Percentiles rank a stretch among this genome's conserved stretches.
Evolutionary conservation across 1,284 basidiomycete genomes (phyloP).

Genomic region (Serendipita sp.): DNA sequence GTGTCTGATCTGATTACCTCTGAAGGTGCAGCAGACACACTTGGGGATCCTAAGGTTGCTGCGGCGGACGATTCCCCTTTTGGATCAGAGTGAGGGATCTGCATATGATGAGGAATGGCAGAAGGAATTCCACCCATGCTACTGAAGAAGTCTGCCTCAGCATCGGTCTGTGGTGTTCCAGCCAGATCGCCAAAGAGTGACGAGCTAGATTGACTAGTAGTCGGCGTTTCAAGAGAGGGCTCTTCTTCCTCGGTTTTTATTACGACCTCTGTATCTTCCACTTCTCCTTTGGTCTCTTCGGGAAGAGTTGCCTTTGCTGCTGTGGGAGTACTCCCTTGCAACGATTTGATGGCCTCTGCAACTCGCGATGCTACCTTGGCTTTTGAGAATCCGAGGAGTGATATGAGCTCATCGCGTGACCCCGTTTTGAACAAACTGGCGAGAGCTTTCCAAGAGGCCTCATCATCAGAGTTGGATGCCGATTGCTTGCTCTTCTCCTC

Average conservation of each 20-base stretch:
- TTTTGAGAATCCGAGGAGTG: conserved; percentile 87
- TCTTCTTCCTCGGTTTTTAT: conserved; percentile 17
- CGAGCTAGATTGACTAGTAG: not conserved
- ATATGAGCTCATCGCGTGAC: conserved; percentile 81
- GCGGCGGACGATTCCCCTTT: conserved; percentile 76
- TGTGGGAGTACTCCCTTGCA: conserved; percentile 35
- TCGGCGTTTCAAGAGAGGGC: conserved; percentile 6
- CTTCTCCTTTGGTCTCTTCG: conserved; percentile 38
- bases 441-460: conserved; percentile 79
- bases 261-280: conserved; percentile 52
- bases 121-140: conserved; percentile 47
- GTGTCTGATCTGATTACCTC: conserved; percentile 61
- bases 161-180: conserved; percentile 45
- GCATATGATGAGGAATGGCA: conserved; percentile 43
- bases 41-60: conserved; percentile 75
- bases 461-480: conserved; percentile 23
- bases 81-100: conserved; percentile 67
- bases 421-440: conserved; percentile 80
- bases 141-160: conserved; percentile 82
- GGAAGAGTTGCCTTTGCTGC: conserved; percentile 24
- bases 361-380: conserved; percentile 71
- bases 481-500: conserved; percentile 35
- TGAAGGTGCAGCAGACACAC: conserved; percentile 66
- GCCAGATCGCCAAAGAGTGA: conserved; percentile 62
- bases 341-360: conserved; percentile 63